Conservation (phyloP, 768 basidiomycete genomes). For the Trametes gibbosa region DNA sequence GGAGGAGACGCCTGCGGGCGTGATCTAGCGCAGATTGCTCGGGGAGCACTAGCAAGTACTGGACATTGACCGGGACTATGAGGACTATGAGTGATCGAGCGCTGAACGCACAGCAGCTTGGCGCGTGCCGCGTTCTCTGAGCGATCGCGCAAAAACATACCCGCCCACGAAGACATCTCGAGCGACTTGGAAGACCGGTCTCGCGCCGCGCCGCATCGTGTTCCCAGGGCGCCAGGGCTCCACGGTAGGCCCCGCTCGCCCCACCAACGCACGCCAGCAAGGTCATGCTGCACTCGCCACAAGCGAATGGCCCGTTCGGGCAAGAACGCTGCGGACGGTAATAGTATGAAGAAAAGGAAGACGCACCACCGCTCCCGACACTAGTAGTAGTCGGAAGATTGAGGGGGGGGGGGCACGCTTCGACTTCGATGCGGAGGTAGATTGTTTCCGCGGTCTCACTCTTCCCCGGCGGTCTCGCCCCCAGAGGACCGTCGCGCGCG, state of each 20-base stretch:
- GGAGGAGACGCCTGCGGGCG: too few relatives aligned
- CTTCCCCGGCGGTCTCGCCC: neutral
- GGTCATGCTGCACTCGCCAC: too few relatives aligned
- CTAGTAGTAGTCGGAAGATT: too few relatives aligned
- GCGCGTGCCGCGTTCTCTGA: neutral
- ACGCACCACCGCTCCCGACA: neutral
- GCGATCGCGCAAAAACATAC: neutral
- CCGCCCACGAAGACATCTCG: neutral
- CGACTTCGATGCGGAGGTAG: neutral
- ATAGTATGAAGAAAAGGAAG: neutral
- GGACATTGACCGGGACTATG: too few relatives aligned
- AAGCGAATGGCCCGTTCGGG: neutral
- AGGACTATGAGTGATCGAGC: too few relatives aligned
- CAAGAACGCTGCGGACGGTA: neutral
- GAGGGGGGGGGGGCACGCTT: neutral
- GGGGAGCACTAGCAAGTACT: too few relatives aligned
- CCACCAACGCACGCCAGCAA: too few relatives aligned
- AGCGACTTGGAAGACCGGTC: neutral
- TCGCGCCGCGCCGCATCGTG: neutral
- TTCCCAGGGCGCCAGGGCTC: too few relatives aligned
- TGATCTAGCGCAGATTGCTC: too few relatives aligned
- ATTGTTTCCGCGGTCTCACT: neutral
- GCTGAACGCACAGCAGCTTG: too few relatives aligned
- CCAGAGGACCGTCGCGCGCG: too few relatives aligned
- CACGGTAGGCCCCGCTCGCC: too few relatives aligned